Evolutionary conservation across 1,139 yeast species (phyloP).

Genomic region (Nakaseomyces delphensis): DNA sequence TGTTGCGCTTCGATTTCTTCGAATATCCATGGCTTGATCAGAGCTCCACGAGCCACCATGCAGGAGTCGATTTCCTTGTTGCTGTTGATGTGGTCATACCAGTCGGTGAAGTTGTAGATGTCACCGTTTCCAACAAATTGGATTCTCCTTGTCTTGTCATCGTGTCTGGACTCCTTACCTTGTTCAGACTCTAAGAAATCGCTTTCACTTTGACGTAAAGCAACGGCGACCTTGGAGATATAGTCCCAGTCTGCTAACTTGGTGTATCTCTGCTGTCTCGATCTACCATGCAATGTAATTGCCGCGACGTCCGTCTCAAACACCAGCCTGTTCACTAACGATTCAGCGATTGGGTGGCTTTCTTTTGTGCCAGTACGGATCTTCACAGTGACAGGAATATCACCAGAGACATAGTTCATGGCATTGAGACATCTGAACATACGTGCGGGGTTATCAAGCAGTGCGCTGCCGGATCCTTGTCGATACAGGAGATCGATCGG

Average conservation of each 20-base stretch:
- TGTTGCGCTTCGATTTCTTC: conserved; percentile 90
- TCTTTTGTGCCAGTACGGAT: conserved; percentile 88
- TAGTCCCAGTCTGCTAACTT: conserved; percentile 90
- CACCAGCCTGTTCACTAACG: conserved; percentile 60
- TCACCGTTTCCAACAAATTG: conserved; percentile 91
- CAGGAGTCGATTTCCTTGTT: conserved; percentile 73
- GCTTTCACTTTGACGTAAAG: conserved; percentile 47
- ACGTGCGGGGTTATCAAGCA: conserved; percentile 82
- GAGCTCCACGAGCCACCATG: conserved; percentile 97
- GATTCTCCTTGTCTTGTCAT: conserved; percentile 37
- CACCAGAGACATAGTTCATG: conserved; percentile 84
- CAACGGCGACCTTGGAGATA: conserved; percentile 61
- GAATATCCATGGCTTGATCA: conserved; percentile 97
- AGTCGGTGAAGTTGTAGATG: conserved; percentile 75
- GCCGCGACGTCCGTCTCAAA: conserved; percentile 80
- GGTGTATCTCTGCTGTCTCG: conserved; percentile 91
- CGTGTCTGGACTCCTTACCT: conserved; percentile 37
- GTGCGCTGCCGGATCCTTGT: conserved; percentile 93
- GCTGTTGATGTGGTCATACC: conserved; percentile 63
- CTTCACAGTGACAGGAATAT: conserved; percentile 84
- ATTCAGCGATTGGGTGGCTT: conserved; percentile 74
- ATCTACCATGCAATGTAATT: conserved; percentile 89
- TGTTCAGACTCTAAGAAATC: conserved; percentile 45
- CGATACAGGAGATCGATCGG: conserved; percentile 89
- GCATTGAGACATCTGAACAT: conserved; percentile 70